Evolutionary conservation across 176 grass and related monocot species (phyloP).

Genomic region (Cymbopogon citratus): DNA sequence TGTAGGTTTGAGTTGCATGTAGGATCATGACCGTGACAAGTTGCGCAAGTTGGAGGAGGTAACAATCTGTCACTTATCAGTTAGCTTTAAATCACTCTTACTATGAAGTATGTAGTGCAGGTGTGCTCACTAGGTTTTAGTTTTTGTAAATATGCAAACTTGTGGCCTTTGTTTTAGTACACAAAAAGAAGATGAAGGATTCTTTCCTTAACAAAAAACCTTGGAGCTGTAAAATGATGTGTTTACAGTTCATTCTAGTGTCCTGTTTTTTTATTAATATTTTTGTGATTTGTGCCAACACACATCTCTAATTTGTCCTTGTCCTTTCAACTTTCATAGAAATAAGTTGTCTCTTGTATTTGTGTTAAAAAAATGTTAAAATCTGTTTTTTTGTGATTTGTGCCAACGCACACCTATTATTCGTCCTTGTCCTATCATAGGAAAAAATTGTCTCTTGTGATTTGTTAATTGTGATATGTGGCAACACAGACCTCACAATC

Average conservation of each 20-base stretch:
- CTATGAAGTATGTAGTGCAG: not conserved
- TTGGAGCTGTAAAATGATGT: not conserved
- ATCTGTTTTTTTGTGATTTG: no score
- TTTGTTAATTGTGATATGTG: no score
- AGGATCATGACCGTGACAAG: slow-evolving; percentile 20
- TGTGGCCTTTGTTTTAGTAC: not conserved
- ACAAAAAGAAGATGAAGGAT: not conserved
- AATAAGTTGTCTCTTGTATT: no score
- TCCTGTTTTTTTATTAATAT: not conserved
- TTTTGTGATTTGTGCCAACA: not conserved
- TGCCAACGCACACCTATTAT: no score
- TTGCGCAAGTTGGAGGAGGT: slow-evolving; percentile 18
- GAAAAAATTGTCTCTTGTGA: no score
- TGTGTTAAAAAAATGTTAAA: no score
- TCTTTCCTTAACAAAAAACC: not conserved
- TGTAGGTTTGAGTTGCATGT: not conserved
- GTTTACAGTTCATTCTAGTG: not conserved
- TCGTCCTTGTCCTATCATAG: no score
- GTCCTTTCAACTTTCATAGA: no score
- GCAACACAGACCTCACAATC: no score
- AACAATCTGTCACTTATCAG: slow-evolving; percentile 4
- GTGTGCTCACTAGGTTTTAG: not conserved
- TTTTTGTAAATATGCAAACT: not conserved
- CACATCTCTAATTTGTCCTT: no score
- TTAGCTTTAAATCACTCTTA: not conserved